These are phyloP conservation scores for Conticribra guillardii DNA, from an alignment of 108 stramenopile genomes.

Conservation along the genomic window DNA sequence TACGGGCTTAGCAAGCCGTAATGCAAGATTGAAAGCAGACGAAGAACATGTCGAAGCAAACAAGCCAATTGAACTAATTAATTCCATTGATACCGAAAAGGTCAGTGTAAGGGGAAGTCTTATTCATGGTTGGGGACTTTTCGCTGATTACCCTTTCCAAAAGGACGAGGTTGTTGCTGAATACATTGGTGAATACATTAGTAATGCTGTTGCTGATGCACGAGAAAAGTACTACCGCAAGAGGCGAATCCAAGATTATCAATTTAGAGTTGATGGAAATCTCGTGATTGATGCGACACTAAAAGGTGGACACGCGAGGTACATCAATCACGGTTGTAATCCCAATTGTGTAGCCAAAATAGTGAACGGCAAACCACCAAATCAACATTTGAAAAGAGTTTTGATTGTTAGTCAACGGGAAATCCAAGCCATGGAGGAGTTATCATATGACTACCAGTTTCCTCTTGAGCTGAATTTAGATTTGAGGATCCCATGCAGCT, in stretches of 20 bases:
- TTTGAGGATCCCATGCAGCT: conserved; percentile 78
- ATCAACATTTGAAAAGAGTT: conserved; percentile 76
- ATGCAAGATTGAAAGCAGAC: conserved; percentile 45
- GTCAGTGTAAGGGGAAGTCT: conserved; percentile 73
- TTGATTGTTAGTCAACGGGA: conserved; percentile 89
- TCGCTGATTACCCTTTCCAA: conserved; percentile 75
- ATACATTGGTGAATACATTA: conserved; percentile 94
- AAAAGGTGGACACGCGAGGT: conserved; percentile 89
- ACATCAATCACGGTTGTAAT: conserved; percentile 96
- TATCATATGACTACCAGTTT: conserved; percentile 98
- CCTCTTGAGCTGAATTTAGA: conserved; percentile 77
- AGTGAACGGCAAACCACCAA: conserved; percentile 63
- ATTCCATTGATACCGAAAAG: conserved; percentile 44
- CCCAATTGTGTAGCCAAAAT: conserved; percentile 94
- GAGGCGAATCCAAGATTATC: conserved; percentile 90
- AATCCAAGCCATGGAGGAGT: conserved; percentile 90
- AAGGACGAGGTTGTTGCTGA: conserved; percentile 92
- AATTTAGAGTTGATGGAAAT: conserved; percentile 90
- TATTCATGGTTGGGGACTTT: conserved; percentile 87
- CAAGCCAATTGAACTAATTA: conserved; percentile 30
- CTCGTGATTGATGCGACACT: conserved; percentile 95
- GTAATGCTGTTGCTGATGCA: conserved; percentile 79
- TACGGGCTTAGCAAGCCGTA: conserved; percentile 70
- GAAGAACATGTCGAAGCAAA: conserved; percentile 30
- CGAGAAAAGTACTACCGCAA: conserved; percentile 89